These are phyloP conservation scores for Epichloe hybrida DNA, from an alignment of 2,329 filamentous ascomycete genomes.

Conservation along the genomic window DNA sequence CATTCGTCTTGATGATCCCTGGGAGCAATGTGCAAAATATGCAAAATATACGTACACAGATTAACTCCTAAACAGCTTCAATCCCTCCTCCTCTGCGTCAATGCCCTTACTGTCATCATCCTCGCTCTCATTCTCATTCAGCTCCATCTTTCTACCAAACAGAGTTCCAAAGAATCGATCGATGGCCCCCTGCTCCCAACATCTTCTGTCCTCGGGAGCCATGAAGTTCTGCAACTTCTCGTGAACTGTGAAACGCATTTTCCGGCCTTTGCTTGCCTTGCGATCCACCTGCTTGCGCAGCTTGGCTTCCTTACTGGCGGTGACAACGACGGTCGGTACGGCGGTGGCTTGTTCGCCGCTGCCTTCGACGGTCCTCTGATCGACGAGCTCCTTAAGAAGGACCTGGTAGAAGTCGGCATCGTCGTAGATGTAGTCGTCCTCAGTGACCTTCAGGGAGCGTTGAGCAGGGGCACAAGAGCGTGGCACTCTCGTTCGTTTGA, in stretches of 20 bases:
- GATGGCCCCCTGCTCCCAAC: constrained; percentile 69
- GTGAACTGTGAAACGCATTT: constrained; percentile 87
- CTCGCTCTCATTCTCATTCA: constrained; percentile 44
- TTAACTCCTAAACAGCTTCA: constrained; percentile 37
- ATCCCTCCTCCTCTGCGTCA: constrained; percentile 38
- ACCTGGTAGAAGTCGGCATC: constrained; percentile 92
- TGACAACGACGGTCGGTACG: constrained; percentile 46
- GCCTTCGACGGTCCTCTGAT: constrained; percentile 66
- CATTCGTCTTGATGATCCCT: no score
- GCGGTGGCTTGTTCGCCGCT: constrained; percentile 32
- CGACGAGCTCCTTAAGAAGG: constrained; percentile 82
- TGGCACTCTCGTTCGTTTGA: constrained; percentile 55
- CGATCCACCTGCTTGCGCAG: constrained; percentile 76
- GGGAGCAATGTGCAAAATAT: constrained; percentile 7
- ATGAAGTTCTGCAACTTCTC: constrained; percentile 98
- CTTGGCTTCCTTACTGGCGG: constrained; percentile 63
- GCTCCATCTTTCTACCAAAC: constrained; percentile 54
- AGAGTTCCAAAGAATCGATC: constrained; percentile 65
- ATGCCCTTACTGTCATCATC: constrained; percentile 39
- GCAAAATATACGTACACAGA: neutral
- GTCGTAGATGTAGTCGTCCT: constrained; percentile 63
- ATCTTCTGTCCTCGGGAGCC: constrained; percentile 71
- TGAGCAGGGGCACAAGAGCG: constrained; percentile 67
- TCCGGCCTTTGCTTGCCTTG: constrained; percentile 87
- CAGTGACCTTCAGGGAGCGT: constrained; percentile 38